Evolutionary conservation across 73 alveolate species (phyloP).

Genomic region (Breviolum minutum): DNA sequence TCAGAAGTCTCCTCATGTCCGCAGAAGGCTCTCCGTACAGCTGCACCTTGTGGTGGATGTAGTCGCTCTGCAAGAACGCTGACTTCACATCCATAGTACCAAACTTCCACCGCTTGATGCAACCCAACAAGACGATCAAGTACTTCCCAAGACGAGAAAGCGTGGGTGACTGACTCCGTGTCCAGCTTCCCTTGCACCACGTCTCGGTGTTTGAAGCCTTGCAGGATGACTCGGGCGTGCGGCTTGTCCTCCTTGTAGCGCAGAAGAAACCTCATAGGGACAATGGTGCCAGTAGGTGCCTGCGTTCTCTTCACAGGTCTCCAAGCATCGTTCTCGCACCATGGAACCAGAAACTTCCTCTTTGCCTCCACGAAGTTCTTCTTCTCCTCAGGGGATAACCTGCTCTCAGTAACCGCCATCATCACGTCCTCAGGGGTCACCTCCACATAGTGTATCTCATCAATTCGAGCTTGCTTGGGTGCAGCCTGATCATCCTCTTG

Average conservation of each 20-base stretch:
- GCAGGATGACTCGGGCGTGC: neutral
- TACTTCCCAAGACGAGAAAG: neutral
- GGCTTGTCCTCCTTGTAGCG: neutral
- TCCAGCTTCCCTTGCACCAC: too few relatives aligned
- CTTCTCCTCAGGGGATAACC: neutral
- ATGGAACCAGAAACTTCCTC: neutral
- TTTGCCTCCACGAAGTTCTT: too few relatives aligned
- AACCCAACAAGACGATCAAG: neutral
- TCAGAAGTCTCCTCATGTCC: neutral
- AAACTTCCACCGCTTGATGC: neutral
- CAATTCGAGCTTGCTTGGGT: neutral
- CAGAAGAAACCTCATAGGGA: neutral
- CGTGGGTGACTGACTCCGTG: neutral
- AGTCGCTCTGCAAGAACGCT: too few relatives aligned
- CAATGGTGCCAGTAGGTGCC: neutral
- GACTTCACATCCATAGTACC: too few relatives aligned
- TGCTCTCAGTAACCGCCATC: neutral
- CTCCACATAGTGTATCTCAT: neutral
- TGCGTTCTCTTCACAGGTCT: neutral
- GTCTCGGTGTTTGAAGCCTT: neutral
- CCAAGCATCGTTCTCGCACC: neutral
- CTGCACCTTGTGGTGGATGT: conserved; percentile 1
- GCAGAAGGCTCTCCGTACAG: neutral
- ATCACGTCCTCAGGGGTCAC: neutral
- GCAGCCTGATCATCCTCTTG: neutral